Conservation (phyloP, 176 grass and related monocot species). For the Tillandsia fasciculata region DNA sequence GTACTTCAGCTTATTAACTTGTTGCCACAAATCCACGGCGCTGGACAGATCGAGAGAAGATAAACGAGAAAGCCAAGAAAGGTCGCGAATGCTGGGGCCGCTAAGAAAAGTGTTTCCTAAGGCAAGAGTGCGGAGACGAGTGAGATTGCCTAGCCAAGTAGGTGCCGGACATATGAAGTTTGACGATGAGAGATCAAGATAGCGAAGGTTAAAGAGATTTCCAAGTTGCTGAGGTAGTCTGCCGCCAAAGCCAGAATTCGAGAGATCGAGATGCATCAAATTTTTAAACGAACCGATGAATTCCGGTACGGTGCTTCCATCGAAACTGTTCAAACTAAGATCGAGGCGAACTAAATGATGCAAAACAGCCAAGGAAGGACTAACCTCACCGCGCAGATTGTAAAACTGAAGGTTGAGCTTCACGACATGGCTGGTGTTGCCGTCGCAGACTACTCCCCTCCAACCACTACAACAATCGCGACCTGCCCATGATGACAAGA, state of each 20-base stretch:
- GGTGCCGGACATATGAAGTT: background rate
- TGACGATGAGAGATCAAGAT: background rate
- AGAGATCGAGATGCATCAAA: conserved; percentile 15
- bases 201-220: background rate
- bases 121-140: too few relatives aligned
- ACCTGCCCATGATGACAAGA: too few relatives aligned
- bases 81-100: too few relatives aligned
- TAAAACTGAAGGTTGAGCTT: background rate
- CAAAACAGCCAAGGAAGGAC: conserved; percentile 15
- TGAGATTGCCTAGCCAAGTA: too few relatives aligned
- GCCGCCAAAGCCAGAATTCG: background rate
- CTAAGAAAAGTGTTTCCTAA: too few relatives aligned
- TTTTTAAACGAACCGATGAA: conserved; percentile 21
- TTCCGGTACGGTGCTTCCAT: background rate
- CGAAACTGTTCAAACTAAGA: background rate
- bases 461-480: too few relatives aligned
- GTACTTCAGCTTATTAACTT: background rate
- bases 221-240: conserved; percentile 8
- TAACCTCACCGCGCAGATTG: conserved; percentile 3
- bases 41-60: conserved; percentile 1
- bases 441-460: too few relatives aligned
- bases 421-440: too few relatives aligned
- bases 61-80: conserved; percentile 3
- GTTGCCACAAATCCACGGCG: background rate
- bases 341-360: conserved; percentile 12